Evolutionary conservation across 257 asterid species (phyloP), one percentile per base, ranked within the genome.

Genomic region (Lithospermum erythrorhizon): DNA sequence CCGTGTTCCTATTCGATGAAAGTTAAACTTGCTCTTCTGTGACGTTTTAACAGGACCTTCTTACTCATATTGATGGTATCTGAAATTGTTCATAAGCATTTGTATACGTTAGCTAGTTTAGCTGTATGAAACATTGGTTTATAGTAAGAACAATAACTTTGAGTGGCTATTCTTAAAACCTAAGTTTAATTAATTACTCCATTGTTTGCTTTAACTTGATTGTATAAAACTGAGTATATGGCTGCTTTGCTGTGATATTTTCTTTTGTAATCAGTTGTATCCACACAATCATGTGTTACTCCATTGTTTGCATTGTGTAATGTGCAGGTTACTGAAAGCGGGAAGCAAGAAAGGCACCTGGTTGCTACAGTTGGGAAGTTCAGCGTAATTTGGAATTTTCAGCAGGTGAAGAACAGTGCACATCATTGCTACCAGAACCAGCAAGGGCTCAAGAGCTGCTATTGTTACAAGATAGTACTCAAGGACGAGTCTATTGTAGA

Each of bases 391-490:
- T 93, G 98, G 97, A 83, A 89, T 56, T 93, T 93, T 71, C 97
- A 83, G 76, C 96, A 83, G 80, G 96, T 93, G 87, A 93, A 86
- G 87, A 82, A 89, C 82, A 89, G 96, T 58, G 90, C 84, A 14
- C 99, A 93, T 63, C 72, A 65, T 19, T 93, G 98, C 72, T 93
- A 82, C 78, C 89, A 79, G 76, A 84, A 80, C 68, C 98, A 89
- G 65, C 96, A 89, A 77, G 97, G 97, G 19, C 95, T 86, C 1
- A 93, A 93, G 94, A 89, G 98, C 81, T 93, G 98, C 80, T 93
- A 93, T 61, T 93, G 98, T 75, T 86, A 93, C 83, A 93, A 71
- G 74, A 81, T 93, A 58, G 90, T 93, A 18, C 69, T 79, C 68
- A 89, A 89, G 80, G 95, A 93, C 37, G 98, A 93, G 63, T 93